Base-by-base conservation (phyloP, 495 filamentous ascomycete genomes). In the Penicillium cosmopolitanum region DNA sequence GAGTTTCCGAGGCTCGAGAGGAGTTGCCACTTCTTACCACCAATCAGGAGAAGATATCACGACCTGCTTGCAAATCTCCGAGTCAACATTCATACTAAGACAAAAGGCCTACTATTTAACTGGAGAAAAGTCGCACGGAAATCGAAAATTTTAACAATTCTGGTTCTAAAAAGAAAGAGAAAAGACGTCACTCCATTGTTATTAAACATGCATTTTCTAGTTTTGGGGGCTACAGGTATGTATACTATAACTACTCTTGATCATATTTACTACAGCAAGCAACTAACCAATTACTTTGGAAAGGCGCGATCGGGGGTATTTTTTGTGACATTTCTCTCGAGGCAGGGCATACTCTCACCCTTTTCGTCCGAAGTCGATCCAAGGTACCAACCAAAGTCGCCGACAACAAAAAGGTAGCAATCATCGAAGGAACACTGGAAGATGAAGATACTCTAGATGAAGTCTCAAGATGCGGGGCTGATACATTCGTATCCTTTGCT, bases 401-500 rank as follows among this genome's bases (percentile, higher is more conserved):
- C 28, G 13, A 54, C 25, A 50, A 55, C 16, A 36, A 28, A 42
- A 21, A 11, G 18, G 36, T 51, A 2, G 9, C 44, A 1, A 43
- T 54, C 5, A 44, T 60, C 13, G 40, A 60, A 28, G 57, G 57
- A 10, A 38, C 31, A 35, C 50, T 60, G 11, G 57, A 60, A 42
- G 42, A 23, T 28, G 44, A 59, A 21, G n/a, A 44, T 3, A 13
- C 46, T 23, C 13, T 63, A n/a, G 35, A 63, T 6, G 21, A 36
- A 23, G 56, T 40, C 6, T 52, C 61, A 21, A 15, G 43, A 25
- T 63, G 56, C 28, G 56, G 51, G 34, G 56, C 61, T 10, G 51
- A 51, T 11, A 36, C 52, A 9, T 63, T 59, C 28, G 51, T 63
- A n/a, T 63, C 61, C 6, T 59, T 63, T 35, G 61, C 61, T 8